A percentile compares a stretch with the other conserved stretches of the same genome.
Evolutionary conservation across 768 basidiomycete genomes (phyloP).

Genomic region (Termitomyces sp.): DNA sequence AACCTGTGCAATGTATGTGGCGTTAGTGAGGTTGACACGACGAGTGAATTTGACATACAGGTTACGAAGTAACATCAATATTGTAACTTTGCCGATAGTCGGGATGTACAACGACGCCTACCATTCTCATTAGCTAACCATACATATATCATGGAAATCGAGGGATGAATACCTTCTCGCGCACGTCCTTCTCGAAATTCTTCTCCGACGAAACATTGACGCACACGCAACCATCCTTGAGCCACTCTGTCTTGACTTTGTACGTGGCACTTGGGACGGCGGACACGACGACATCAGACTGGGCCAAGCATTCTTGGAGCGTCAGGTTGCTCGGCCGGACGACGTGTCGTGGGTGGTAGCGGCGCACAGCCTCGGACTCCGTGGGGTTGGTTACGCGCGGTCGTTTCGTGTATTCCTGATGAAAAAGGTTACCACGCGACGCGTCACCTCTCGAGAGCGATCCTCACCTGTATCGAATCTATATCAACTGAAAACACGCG

Average conservation of each 20-base stretch:
- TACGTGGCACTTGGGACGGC: conserved; percentile 85
- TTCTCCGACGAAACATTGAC: conserved; percentile 93
- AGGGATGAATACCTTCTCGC: conserved; percentile 66
- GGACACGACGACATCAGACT: conserved; percentile 91
- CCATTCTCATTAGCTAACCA: neutral
- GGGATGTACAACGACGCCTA: conserved; percentile 94
- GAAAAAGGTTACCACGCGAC: neutral
- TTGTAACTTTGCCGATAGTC: conserved; percentile 96
- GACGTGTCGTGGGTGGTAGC: conserved; percentile 82
- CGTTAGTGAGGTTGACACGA: neutral
- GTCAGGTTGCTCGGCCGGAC: conserved; percentile 64
- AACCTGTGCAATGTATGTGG: conserved; percentile 28
- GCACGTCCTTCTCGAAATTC: conserved; percentile 91
- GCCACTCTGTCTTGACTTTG: conserved; percentile 81
- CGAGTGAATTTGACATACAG: conserved; percentile 48
- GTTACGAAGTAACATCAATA: conserved; percentile 95
- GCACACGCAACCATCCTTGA: conserved; percentile 93
- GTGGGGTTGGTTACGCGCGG: conserved; percentile 40
- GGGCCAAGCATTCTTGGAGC: conserved; percentile 72
- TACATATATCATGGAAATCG: neutral
- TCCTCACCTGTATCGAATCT: conserved; percentile 78
- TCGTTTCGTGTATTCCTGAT: conserved; percentile 87
- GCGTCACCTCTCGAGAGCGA: neutral
- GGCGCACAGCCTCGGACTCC: conserved; percentile 32
- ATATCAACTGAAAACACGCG: conserved; percentile 94